phyloP scores from a whole-genome alignment of 1,284 basidiomycete species.

The Leucoagaricus sp. region DNA sequence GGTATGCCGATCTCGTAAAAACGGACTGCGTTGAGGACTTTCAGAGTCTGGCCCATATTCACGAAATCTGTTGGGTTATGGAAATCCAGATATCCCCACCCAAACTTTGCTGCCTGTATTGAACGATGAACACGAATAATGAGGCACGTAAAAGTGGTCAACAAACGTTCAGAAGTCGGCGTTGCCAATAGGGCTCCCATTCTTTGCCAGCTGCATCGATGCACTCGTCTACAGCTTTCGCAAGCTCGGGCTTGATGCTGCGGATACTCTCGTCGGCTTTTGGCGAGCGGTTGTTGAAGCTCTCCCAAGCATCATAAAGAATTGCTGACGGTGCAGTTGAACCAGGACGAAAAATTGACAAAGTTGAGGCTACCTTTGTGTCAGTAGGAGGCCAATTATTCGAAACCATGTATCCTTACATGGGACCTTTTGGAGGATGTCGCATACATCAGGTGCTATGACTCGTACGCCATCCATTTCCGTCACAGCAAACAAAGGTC shows the following conservation, averaged over 20 bases:
- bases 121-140: slow-evolving; percentile 10
- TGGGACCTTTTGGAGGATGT: slow-evolving; percentile 93
- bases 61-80: slow-evolving; percentile 92
- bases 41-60: slow-evolving; percentile 87
- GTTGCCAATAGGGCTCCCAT: slow-evolving; percentile 91
- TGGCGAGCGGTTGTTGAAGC: slow-evolving; percentile 81
- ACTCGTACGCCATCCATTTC: slow-evolving; percentile 90
- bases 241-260: slow-evolving; percentile 84
- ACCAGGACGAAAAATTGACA: slow-evolving; percentile 89
- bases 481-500: slow-evolving; percentile 76
- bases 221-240: slow-evolving; percentile 88
- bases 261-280: slow-evolving; percentile 94
- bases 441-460: slow-evolving; percentile 77
- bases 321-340: slow-evolving; percentile 92
- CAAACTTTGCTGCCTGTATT: slow-evolving; percentile 89
- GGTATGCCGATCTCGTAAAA: slow-evolving; percentile 93
- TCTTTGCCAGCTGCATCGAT: slow-evolving; percentile 93
- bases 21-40: slow-evolving; percentile 94
- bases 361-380: slow-evolving; percentile 56
- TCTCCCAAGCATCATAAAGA: slow-evolving; percentile 90
- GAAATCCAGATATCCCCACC: slow-evolving; percentile 90
- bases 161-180: slow-evolving; percentile 77
- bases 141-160: background rate
- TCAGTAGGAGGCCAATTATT: background rate
- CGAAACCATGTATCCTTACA: slow-evolving; percentile 38